A percentile compares a stretch with the other conserved stretches of the same genome.
phyloP scores from a whole-genome alignment of 2,329 filamentous ascomycete species.

The Aspergillus ochraceus region DNA sequence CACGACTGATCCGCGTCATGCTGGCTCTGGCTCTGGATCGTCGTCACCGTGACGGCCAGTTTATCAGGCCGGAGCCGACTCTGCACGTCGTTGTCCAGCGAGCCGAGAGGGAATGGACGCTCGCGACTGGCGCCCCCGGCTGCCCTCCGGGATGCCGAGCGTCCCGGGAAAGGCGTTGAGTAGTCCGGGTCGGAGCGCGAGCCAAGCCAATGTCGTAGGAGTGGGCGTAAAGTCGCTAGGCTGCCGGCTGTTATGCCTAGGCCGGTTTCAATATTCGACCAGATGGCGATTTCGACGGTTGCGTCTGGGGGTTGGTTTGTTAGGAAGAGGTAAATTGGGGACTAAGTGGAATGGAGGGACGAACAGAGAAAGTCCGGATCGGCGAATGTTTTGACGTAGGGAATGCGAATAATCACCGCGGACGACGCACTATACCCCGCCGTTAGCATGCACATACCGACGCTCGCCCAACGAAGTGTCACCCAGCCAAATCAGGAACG shows the following conservation, averaged over 20 bases:
- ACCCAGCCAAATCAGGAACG: conserved; percentile 7
- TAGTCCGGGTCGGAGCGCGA: conserved; percentile 19
- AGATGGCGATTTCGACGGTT: conserved; percentile 46
- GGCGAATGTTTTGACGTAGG: conserved; percentile 39
- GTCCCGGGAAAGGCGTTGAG: conserved; percentile 20
- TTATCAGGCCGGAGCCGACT: conserved; percentile 31
- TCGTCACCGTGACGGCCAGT: conserved; percentile 29
- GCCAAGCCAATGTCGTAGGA: conserved; percentile 38
- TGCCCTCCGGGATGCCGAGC: conserved; percentile 17
- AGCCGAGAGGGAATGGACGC: conserved; percentile 25
- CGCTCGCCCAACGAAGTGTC: too few relatives aligned
- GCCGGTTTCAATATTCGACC: conserved; percentile 37
- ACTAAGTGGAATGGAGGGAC: conserved; percentile 4
- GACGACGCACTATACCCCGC: conserved; percentile 40
- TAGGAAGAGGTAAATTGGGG: not conserved
- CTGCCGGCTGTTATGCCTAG: conserved; percentile 47
- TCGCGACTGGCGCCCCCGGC: conserved; percentile 16
- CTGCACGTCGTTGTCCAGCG: conserved; percentile 20
- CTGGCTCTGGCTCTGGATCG: conserved; percentile 25
- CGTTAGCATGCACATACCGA: too few relatives aligned
- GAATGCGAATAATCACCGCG: conserved; percentile 47
- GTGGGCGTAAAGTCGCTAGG: conserved; percentile 50
- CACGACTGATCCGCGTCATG: conserved; percentile 17
- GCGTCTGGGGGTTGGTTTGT: conserved; percentile 26
- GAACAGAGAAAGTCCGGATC: conserved; percentile 38